phyloP scores from a whole-genome alignment of 202 grass and related monocot genomes.

The Eragrostis tef region DNA sequence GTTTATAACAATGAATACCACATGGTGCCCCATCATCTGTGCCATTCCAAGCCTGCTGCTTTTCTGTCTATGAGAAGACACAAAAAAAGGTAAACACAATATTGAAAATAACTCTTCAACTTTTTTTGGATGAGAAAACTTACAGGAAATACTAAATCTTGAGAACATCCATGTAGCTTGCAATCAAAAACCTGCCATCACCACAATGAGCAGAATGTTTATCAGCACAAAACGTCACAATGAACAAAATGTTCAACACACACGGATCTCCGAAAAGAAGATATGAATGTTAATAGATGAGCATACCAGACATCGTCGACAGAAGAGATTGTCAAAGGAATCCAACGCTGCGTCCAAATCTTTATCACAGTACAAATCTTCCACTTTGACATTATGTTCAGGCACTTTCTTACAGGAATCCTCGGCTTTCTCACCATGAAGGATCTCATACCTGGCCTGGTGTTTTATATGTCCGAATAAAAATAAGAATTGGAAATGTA shows the following conservation, averaged over 20 bases:
- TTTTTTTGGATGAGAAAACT: slow-evolving; percentile 40
- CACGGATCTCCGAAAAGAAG: neutral
- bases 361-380: slow-evolving; percentile 82
- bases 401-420: slow-evolving; percentile 57
- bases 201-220: slow-evolving; percentile 36
- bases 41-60: slow-evolving; percentile 67
- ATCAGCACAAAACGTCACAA: slow-evolving; percentile 41
- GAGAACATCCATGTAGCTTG: slow-evolving; percentile 92
- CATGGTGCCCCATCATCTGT: slow-evolving; percentile 72
- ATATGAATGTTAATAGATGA: slow-evolving; percentile 25
- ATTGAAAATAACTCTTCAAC: slow-evolving; percentile 48
- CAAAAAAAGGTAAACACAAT: slow-evolving; percentile 38
- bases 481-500: slow-evolving; percentile 49
- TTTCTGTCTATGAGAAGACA: slow-evolving; percentile 66
- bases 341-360: slow-evolving; percentile 91
- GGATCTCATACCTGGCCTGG: slow-evolving; percentile 79
- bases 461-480: slow-evolving; percentile 34
- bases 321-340: slow-evolving; percentile 99
- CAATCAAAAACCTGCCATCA: slow-evolving; percentile 90
- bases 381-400: slow-evolving; percentile 64
- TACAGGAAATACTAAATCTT: slow-evolving; percentile 99
- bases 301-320: slow-evolving; percentile 83
- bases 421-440: slow-evolving; percentile 59
- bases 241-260: slow-evolving; percentile 29
- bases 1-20: slow-evolving; percentile 79